Conservation (phyloP, 2,329 filamentous ascomycete species). For the Fusarium sp. region DNA sequence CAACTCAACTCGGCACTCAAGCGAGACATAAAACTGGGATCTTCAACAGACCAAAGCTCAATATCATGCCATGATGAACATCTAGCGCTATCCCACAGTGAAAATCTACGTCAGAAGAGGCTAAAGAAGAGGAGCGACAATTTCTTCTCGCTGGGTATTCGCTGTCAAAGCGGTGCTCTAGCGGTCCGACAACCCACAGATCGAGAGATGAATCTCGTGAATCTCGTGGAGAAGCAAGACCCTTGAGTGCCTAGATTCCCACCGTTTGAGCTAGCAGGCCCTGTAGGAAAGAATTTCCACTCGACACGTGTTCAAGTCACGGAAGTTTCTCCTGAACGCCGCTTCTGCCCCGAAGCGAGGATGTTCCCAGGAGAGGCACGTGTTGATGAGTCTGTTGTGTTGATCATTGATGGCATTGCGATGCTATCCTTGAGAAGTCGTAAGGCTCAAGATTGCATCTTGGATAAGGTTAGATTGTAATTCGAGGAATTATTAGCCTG, state of each 20-base stretch:
- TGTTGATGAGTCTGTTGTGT: conserved; percentile 8
- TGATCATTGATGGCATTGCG: neutral
- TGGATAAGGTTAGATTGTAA: neutral
- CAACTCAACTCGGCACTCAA: conserved; percentile 21
- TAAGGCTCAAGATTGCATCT: neutral
- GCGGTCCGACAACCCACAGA: conserved; percentile 32
- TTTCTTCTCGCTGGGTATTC: conserved; percentile 19
- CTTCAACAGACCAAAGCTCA: conserved; percentile 17
- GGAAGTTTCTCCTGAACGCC: conserved; percentile 12
- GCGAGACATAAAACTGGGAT: conserved; percentile 23
- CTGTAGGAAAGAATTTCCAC: conserved; percentile 7
- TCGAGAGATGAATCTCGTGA: conserved; percentile 32
- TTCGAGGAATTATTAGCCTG: neutral
- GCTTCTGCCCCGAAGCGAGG: conserved; percentile 24
- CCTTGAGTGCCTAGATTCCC: neutral
- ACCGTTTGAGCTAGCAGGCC: neutral
- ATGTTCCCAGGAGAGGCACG: conserved; percentile 27
- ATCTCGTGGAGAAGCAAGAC: conserved; percentile 28
- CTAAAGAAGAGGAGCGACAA: conserved; percentile 17
- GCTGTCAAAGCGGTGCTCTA: conserved; percentile 24
- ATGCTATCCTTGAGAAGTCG: neutral
- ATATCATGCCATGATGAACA: conserved; percentile 34
- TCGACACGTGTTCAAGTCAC: conserved; percentile 36
- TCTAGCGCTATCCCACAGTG: conserved; percentile 9
- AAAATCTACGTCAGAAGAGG: conserved; percentile 10